phyloP scores from a whole-genome alignment of 441 rosid genomes.

The Jatropha podagrica region DNA sequence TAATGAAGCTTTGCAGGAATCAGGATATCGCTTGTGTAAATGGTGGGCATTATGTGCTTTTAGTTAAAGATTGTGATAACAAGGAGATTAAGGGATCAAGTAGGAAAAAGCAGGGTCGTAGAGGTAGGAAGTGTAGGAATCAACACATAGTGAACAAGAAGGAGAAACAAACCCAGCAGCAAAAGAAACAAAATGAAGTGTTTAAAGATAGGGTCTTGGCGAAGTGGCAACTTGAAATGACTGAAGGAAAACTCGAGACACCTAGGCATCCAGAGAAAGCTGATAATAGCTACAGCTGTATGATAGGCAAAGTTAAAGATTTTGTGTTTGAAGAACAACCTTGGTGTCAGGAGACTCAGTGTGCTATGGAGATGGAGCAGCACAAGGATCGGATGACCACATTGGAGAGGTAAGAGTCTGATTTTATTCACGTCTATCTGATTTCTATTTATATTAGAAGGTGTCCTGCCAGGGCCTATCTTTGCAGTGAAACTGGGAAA shows the following conservation, averaged over 20 bases:
- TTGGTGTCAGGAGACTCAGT: not conserved
- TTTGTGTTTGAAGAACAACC: not conserved
- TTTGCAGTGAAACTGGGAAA: not conserved
- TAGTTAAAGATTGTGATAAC: conserved; percentile 1
- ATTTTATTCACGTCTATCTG: not conserved
- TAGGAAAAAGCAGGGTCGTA: not conserved
- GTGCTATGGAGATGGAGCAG: not conserved
- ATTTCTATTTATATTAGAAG: not conserved
- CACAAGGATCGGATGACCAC: not conserved
- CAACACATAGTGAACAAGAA: not conserved
- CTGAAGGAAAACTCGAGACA: not conserved
- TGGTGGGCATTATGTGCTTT: conserved; percentile 17
- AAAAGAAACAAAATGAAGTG: not conserved
- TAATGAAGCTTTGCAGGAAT: conserved; percentile 22
- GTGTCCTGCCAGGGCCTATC: not conserved
- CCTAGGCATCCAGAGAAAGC: not conserved
- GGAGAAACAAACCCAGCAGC: not conserved
- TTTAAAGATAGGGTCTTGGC: conserved; percentile 1
- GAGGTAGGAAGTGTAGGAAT: not conserved
- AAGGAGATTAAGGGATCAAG: not conserved
- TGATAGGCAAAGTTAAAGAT: not conserved
- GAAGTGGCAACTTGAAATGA: conserved; percentile 4
- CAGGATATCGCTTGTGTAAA: conserved; percentile 6
- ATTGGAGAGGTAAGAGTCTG: conserved; percentile 3
- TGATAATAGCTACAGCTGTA: not conserved